These are phyloP conservation scores for Cunninghamia lanceolata DNA, from an alignment of 75 land plant genomes.

Conservation along the genomic window DNA sequence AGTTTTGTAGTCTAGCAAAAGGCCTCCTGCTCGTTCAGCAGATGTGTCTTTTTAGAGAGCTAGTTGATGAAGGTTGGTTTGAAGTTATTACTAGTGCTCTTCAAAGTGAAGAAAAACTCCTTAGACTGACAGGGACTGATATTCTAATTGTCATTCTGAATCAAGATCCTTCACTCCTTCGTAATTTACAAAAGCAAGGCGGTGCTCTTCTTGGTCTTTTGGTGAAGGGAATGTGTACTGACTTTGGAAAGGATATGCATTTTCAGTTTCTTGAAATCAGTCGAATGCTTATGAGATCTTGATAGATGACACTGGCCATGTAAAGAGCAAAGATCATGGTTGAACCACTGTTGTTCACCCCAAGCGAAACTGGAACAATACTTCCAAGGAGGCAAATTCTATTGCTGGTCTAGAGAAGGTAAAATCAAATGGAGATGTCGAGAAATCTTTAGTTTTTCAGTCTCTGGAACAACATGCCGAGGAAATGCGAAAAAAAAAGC, in stretches of 20 bases:
- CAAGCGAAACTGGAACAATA: conserved; percentile 50
- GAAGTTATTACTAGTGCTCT: conserved; percentile 68
- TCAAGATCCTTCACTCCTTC: conserved; percentile 75
- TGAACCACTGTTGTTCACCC: conserved; percentile 75
- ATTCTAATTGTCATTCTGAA: conserved; percentile 80
- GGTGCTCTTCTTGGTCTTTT: conserved; percentile 68
- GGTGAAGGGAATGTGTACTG: conserved; percentile 84
- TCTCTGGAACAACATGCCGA: conserved; percentile 61
- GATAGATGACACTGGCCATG: background rate
- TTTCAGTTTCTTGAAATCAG: conserved; percentile 92
- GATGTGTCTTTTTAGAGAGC: conserved; percentile 38
- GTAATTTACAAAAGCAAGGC: conserved; percentile 68
- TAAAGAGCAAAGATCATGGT: conserved; percentile 37
- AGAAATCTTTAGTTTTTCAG: conserved; percentile 40
- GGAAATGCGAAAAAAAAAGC: conserved; percentile 40
- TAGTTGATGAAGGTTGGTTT: conserved; percentile 85
- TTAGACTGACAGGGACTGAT: conserved; percentile 91
- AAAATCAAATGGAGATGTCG: too few species aligned
- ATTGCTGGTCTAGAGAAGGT: too few species aligned
- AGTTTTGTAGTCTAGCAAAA: too few species aligned
- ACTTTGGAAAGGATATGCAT: conserved; percentile 80
- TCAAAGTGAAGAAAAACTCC: conserved; percentile 64
- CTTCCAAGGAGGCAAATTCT: conserved; percentile 11
- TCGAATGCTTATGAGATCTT: conserved; percentile 56
- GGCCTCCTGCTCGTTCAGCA: too few species aligned